Evolutionary conservation across 2,329 filamentous ascomycete species (phyloP), one percentile per base, ranked within the genome.

Genomic region (Alternaria alternata): DNA sequence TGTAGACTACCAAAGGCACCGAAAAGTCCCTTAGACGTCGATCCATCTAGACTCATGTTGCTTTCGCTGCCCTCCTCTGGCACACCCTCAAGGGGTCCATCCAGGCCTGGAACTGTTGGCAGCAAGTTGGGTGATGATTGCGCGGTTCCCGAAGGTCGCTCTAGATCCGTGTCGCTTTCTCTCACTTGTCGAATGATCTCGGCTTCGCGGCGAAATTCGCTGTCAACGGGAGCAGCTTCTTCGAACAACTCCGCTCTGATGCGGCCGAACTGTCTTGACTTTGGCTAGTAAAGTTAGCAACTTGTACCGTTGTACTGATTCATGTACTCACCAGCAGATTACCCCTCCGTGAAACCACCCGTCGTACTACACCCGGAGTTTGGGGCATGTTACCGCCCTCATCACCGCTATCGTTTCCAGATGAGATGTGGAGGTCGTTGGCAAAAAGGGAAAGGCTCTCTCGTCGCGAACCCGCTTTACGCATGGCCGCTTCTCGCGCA

Each of bases 141-240:
- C 2, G 87, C 84, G 3, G 88, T 89, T 22, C 81, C 82, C 68
- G 69, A 85, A 14, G 85, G 82, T 72, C 67, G 67, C 28, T 75
- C 71, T 55, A 88, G 80, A 49, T 88, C 87, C 64, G 89, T 86
- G 71, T 97, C 94, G 69, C 90, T 94, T 77, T 98, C 95, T 42
- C 93, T 91, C 28, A 98, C 94, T 79, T 97, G 95, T 51, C 93
- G 91, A 64, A 99, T 93, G 5, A 98, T 95, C 79, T 98, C 94
- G 38, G 94, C 93, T 82, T 99, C 95, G 39, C 93, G 90, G 53
- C 91, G 89, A 58, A 93, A 89, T 78, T 99, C 95, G 42, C 91
- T 90, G 70, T 99, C 95, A 9, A 96, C 84, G 0, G 95, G 95
- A 0, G 93, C 88, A 16, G 88, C 87, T 80, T 99, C 95, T 80